These are phyloP conservation scores for Xylaria flabelliformis DNA, from an alignment of 495 filamentous ascomycete genomes.

Conservation along the genomic window DNA sequence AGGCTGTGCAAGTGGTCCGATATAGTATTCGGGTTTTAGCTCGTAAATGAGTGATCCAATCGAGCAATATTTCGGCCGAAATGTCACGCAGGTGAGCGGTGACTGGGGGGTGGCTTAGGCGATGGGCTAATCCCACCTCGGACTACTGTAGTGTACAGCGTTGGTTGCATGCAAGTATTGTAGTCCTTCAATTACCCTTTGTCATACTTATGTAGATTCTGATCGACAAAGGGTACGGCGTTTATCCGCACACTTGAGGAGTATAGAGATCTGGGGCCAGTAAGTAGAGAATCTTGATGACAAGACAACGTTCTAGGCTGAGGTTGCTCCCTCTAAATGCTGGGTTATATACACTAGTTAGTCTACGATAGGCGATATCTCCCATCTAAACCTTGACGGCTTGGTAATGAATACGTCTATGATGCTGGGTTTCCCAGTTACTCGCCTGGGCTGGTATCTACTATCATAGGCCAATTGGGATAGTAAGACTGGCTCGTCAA, in stretches of 20 bases:
- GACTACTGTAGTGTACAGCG: neutral
- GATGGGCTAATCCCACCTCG: conserved; percentile 15
- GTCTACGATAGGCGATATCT: neutral
- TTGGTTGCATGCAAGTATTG: neutral
- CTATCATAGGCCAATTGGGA: neutral
- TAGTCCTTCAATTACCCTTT: neutral
- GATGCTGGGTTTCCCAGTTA: neutral
- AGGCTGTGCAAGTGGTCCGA: conserved; percentile 17
- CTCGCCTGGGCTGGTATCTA: neutral
- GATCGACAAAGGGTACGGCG: conserved; percentile 1
- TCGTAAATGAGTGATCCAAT: neutral
- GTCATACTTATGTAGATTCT: neutral
- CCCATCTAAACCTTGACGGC: neutral
- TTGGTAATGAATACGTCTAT: neutral
- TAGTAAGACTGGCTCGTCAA: neutral
- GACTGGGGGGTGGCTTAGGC: conserved; percentile 20
- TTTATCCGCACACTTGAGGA: neutral
- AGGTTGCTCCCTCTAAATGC: neutral
- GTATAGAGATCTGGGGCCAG: neutral
- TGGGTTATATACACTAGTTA: neutral
- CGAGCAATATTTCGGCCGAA: neutral
- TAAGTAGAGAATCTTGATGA: neutral
- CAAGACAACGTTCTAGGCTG: neutral
- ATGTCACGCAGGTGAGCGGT: conserved; percentile 9
- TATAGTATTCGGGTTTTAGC: neutral